Evolutionary conservation across 768 basidiomycete species (phyloP).

Genomic region (Pleurotus tuoliensis): DNA sequence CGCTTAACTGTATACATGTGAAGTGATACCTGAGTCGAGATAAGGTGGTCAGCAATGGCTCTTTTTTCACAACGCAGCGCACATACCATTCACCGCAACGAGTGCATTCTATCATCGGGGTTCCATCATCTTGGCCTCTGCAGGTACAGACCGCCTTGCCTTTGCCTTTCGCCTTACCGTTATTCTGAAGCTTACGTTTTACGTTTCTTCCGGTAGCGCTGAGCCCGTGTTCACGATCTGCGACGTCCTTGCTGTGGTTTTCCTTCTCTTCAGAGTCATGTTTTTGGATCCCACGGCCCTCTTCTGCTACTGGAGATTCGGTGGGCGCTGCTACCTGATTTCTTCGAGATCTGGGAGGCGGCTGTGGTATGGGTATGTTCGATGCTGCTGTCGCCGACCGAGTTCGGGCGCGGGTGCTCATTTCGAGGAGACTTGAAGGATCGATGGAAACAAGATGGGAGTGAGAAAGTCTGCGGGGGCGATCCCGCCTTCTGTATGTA

Average conservation of each 20-base stretch:
- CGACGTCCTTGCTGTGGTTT: conserved; percentile 17
- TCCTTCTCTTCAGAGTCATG: conserved; percentile 21
- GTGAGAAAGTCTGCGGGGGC: background rate
- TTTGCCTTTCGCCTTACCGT: conserved; percentile 9
- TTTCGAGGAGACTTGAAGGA: conserved; percentile 13
- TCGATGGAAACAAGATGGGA: background rate
- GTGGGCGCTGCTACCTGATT: conserved; percentile 1
- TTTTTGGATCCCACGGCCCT: conserved; percentile 8
- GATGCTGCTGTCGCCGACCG: conserved; percentile 27
- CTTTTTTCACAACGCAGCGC: conserved; percentile 18
- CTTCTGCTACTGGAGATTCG: background rate
- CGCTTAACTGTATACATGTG: conserved; percentile 61
- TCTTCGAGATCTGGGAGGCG: conserved; percentile 4
- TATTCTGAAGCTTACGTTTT: conserved; percentile 3
- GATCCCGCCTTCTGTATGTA: background rate
- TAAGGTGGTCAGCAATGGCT: conserved; percentile 2
- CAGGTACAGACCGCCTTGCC: conserved; percentile 54
- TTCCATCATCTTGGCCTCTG: conserved; percentile 66
- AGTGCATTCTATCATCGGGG: conserved; percentile 77
- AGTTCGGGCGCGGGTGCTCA: conserved; percentile 46
- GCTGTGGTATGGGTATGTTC: conserved; percentile 1
- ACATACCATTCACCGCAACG: conserved; percentile 70
- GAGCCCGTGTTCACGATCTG: conserved; percentile 14
- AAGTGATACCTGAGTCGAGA: conserved; percentile 70
- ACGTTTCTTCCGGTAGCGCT: conserved; percentile 16